These are phyloP conservation scores for Talaromyces stipitatus DNA, from an alignment of 495 filamentous ascomycete species.

Conservation along the genomic window DNA sequence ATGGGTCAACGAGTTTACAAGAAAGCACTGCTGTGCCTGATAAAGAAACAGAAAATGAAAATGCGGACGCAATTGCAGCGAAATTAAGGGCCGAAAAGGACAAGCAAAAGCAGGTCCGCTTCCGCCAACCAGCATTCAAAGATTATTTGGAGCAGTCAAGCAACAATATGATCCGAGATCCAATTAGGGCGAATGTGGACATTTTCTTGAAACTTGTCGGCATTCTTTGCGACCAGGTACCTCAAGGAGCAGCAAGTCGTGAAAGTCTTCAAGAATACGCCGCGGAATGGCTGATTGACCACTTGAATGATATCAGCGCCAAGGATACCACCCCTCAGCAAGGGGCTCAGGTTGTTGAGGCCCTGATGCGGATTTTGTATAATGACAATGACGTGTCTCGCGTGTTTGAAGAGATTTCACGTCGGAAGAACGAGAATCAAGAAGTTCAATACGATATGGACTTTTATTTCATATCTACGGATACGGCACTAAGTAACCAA, in stretches of 20 bases:
- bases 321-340: not conserved
- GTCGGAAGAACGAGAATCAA: not conserved
- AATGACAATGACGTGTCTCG: not conserved
- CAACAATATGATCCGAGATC: not conserved
- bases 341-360: not conserved
- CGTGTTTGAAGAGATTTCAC: not conserved
- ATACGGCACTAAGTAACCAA: not conserved
- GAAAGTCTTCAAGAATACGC: not conserved
- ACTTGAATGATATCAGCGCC: not conserved
- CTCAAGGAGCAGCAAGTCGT: not conserved
- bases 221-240: not conserved
- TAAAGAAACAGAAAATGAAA: not conserved
- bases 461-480: not conserved
- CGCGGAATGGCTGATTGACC: not conserved
- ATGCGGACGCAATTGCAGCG: not conserved
- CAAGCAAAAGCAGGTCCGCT: not conserved
- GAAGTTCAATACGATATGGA: not conserved
- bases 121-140: conserved; percentile 1
- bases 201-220: not conserved
- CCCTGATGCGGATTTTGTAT: not conserved
- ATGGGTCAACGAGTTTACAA: not conserved
- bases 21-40: not conserved
- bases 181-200: not conserved
- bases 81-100: not conserved
- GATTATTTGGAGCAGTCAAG: not conserved